Evolutionary conservation across 768 basidiomycete species (phyloP).

Genomic region (Kockovaella imperatae): DNA sequence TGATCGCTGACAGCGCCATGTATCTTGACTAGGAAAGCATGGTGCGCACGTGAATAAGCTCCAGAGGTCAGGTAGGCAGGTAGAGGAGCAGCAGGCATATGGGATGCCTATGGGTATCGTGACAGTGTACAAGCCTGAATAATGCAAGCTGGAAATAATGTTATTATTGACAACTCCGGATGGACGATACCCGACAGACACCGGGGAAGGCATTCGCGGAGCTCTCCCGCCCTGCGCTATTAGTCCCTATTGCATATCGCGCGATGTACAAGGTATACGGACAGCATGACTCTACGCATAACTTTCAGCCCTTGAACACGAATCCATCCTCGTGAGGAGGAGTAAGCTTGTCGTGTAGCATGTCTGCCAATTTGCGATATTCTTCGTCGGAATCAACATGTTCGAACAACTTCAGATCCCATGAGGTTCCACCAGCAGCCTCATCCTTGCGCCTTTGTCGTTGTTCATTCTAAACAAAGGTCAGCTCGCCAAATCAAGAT

Average conservation of each 20-base stretch:
- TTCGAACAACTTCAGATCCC: conserved; percentile 71
- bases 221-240: no score
- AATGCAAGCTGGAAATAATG: no score
- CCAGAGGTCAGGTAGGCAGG: conserved; percentile 37
- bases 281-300: no score
- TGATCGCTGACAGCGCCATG: conserved; percentile 17
- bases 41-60: conserved; percentile 33
- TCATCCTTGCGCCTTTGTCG: conserved; percentile 82
- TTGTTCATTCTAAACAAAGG: conserved; percentile 69
- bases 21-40: conserved; percentile 27
- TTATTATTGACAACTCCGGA: no score
- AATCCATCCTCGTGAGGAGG: conserved; percentile 73
- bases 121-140: no score
- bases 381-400: conserved; percentile 62
- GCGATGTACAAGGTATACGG: no score
- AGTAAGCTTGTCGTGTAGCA: conserved; percentile 52
- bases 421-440: conserved; percentile 58
- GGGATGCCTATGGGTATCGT: no score
- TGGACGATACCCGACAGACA: no score
- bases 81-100: conserved; percentile 11
- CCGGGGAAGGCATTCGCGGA: no score
- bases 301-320: conserved; percentile 52
- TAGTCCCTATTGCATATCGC: no score
- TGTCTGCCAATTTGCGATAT: conserved; percentile 61
- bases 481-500: neutral